Evolutionary conservation across 1,284 basidiomycete species (phyloP), one percentile per base, ranked within the genome.

Genomic region (Rhizoctonia solani): DNA sequence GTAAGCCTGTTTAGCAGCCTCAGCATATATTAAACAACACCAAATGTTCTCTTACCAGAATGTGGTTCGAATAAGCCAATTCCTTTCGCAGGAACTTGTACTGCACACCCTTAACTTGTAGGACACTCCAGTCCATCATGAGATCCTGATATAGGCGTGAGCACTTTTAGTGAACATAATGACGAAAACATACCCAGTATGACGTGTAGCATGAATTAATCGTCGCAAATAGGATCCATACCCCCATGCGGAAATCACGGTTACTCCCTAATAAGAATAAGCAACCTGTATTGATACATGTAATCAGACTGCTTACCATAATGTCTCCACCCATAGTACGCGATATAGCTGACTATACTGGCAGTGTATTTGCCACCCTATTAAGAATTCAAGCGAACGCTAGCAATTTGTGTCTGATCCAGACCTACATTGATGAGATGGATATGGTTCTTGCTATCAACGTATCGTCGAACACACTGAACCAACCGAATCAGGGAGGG

Each of bases 401-500:
- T 14, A 9, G 29, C 8, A 19, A 41, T 19, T 27, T n/a, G 41
- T 46, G 32, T 25, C 54, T 39, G 66, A 55, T 39, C 44, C n/a
- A 47, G 39, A 77, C 83, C 69, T 63, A 90, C 93, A 71, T 98
- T 98, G 75, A 97, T 85, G 32, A 98, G 79, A 80, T 98, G 94
- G 0, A 89, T 89, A 29, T 79, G 73, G 30, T 90, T 78, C 46
- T 80, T 79, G 6, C 90, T 92, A 75, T 97, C 95, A 41, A 77
- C 77, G 76, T 88, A 98, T 80, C 95, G 92, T 73, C 88, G 89
- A 46, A 96, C 73, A 76, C 92, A 93, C 76, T 98, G 95, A 11
- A 91, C 80, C 50, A 95, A 75, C 79, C 95, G 93, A 34, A 87
- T 79, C 0, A 90, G 66, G 14, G 89, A 81, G 0, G 93, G 92